A percentile compares a stretch with the other conserved stretches of the same genome.
These are phyloP conservation scores for Colletotrichum cereale DNA, from an alignment of 2,329 filamentous ascomycete genomes.

Conservation along the genomic window DNA sequence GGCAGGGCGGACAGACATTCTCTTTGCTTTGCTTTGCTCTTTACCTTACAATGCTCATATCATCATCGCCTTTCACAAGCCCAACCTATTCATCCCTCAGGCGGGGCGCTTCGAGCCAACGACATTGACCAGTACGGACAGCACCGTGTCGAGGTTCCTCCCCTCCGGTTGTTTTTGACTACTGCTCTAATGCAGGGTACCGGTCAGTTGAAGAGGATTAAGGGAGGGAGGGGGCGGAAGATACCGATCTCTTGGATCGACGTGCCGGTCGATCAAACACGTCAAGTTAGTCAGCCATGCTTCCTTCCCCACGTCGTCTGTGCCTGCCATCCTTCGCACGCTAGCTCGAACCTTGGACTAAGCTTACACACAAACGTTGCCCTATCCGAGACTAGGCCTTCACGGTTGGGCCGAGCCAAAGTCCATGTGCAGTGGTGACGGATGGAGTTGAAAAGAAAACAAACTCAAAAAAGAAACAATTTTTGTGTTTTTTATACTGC, in stretches of 20 bases:
- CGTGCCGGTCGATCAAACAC: conserved; percentile 19
- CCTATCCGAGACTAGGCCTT: too few relatives aligned
- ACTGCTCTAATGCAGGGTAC: neutral
- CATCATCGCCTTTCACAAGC: neutral
- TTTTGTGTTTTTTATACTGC: conserved; percentile 6
- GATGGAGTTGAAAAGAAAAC: too few relatives aligned
- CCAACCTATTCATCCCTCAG: neutral
- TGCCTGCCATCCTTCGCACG: neutral
- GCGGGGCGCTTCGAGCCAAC: neutral
- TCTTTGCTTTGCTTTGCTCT: neutral
- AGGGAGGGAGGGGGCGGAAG: neutral
- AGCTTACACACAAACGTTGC: neutral
- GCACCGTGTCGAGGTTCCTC: too few relatives aligned
- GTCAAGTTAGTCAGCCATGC: conserved; percentile 1
- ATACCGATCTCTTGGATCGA: conserved; percentile 15
- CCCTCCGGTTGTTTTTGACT: neutral
- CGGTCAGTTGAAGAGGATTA: neutral
- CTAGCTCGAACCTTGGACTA: neutral
- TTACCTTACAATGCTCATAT: neutral
- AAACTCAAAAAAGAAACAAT: too few relatives aligned
- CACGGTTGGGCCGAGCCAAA: conserved; percentile 6
- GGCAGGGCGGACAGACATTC: neutral
- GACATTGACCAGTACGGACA: neutral
- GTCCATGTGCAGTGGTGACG: neutral
- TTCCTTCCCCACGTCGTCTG: neutral